Evolutionary conservation across 1,284 basidiomycete species (phyloP), one percentile per base, ranked within the genome.

Genomic region (Ceratobasidium sp.): DNA sequence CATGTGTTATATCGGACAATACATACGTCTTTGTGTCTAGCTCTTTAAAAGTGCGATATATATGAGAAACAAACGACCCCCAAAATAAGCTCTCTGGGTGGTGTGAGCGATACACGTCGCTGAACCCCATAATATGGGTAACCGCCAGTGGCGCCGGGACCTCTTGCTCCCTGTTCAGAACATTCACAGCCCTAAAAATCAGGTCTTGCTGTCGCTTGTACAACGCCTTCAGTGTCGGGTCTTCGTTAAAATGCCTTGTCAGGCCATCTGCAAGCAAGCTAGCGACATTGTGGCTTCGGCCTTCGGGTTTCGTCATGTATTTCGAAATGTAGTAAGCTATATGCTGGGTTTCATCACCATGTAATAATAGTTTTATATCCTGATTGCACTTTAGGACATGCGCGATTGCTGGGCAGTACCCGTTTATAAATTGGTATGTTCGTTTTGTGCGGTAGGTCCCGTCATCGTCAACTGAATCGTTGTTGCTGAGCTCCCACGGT

Each of bases 321-420:
- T 9, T 59, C 0, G 79, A 80, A 3, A 65, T 46, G 37, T 74
- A 74, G 22, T 48, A 68, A 22, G 31, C 49, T n/a, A 65, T 13
- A 16, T 64, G 22, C 34, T 51, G 54, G 22, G 61, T 74, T 53
- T 65, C 61, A 16, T 29, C 19, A 2, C 72, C 72, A 39, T 74
- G 53, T 9, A 56, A 27, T 24, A 74, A 24, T 13, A 84, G 63
- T 74, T 84, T 84, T 0, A 77, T 74, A 75, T 84, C 81, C 64
- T 84, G 79, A 74, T 84, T 85, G 65, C 80, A 80, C 0, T 77
- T 76, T 1, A 79, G 19, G 31, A 69, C 76, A 2, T 79, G 22
- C 0, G 80, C 39, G 0, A 84, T 56, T 0, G 76, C 29, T 0
- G 81, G 83, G 48, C 76, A 76, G 77, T 78, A 84, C 1, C 22